Conservation (phyloP, 2,329 filamentous ascomycete species). For the Claviceps digitariae region DNA sequence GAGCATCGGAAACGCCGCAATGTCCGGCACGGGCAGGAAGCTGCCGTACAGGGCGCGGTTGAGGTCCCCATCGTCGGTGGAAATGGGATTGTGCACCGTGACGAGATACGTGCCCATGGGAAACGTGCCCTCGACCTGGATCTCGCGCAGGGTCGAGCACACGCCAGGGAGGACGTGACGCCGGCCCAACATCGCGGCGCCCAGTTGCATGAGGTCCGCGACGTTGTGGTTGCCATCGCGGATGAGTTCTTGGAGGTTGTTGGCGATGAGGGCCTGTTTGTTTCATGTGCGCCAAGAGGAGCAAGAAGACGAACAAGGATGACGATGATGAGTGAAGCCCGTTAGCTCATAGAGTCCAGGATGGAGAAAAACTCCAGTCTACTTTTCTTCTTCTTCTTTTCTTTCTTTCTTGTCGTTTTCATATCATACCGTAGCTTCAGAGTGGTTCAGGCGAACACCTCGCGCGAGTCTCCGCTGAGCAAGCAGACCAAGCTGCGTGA, state of each 20-base stretch:
- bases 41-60: slow-evolving; percentile 81
- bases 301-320: not conserved
- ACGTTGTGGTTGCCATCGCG: slow-evolving; percentile 91
- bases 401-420: not conserved
- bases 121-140: slow-evolving; percentile 93
- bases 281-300: not conserved
- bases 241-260: slow-evolving; percentile 87
- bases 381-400: not conserved
- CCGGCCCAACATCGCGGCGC: slow-evolving; percentile 82
- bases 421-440: slow-evolving; percentile 59
- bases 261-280: slow-evolving; percentile 65
- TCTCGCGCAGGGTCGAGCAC: slow-evolving; percentile 60
- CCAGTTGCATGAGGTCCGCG: slow-evolving; percentile 83
- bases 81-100: slow-evolving; percentile 83
- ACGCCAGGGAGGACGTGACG: slow-evolving; percentile 83
- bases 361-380: too few relatives aligned
- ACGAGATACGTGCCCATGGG: slow-evolving; percentile 83
- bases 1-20: slow-evolving; percentile 52
- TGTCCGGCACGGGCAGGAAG: slow-evolving; percentile 68
- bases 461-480: slow-evolving; percentile 80
- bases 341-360: not conserved
- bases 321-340: not conserved
- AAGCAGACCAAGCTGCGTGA: slow-evolving; percentile 75
- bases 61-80: slow-evolving; percentile 73
- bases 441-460: slow-evolving; percentile 79